Evolutionary conservation across 2,329 filamentous ascomycete species (phyloP).

Genomic region (Cryphonectria japonica): DNA sequence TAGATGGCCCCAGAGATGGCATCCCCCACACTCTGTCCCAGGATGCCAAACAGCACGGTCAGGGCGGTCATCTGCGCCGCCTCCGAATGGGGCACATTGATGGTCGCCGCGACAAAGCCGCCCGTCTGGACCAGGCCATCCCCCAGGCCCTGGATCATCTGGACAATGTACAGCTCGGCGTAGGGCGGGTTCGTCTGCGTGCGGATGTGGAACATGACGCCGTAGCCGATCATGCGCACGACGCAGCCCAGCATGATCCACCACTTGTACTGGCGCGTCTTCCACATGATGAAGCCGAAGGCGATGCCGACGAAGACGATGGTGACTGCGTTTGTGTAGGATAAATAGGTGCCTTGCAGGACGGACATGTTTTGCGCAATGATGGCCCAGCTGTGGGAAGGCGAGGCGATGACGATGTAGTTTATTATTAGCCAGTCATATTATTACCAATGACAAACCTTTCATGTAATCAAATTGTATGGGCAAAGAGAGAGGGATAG

Average conservation of each 20-base stretch:
- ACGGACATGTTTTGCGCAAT: constrained; percentile 44
- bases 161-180: constrained; percentile 52
- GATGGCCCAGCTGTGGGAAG: constrained; percentile 41
- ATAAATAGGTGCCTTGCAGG: constrained; percentile 47
- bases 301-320: constrained; percentile 46
- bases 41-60: constrained; percentile 46
- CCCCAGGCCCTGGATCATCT: constrained; percentile 52
- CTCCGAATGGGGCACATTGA: constrained; percentile 49
- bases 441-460: no score
- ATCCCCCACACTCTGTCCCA: constrained; percentile 44
- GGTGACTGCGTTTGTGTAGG: constrained; percentile 43
- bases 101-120: constrained; percentile 49
- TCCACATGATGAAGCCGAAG: constrained; percentile 47
- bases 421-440: no score
- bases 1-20: constrained; percentile 55
- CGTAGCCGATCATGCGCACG: constrained; percentile 52
- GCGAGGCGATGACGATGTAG: background rate
- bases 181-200: constrained; percentile 44
- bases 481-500: no score
- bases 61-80: constrained; percentile 53
- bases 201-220: constrained; percentile 53
- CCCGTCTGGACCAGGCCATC: constrained; percentile 48
- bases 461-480: no score
- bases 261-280: constrained; percentile 51
- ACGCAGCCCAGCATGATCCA: constrained; percentile 44